Percentiles rank a stretch among this genome's conserved stretches.
phyloP scores from a whole-genome alignment of 441 rosid genomes.

The Viola pubescens region DNA sequence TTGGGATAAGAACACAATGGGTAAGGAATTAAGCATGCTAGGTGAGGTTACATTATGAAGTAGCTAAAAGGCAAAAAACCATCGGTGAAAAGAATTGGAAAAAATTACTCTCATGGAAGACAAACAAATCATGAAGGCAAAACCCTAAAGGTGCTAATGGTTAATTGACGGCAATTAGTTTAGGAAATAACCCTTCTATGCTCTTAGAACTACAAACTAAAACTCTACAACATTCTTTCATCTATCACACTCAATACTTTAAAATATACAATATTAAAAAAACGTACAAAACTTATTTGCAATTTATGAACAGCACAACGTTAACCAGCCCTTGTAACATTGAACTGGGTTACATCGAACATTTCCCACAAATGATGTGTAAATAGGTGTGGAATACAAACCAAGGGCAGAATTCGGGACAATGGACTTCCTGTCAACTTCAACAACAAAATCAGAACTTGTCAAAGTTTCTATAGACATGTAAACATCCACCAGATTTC shows the following conservation, averaged over 20 bases:
- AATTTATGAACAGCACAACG: conserved; percentile 1
- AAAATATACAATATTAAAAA: not conserved
- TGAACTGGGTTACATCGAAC: conserved; percentile 3
- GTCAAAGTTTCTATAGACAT: no score
- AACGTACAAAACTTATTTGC: not conserved
- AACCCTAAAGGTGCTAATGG: no score
- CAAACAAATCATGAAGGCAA: not conserved
- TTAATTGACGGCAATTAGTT: no score
- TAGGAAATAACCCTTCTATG: not conserved
- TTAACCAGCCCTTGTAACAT: not conserved
- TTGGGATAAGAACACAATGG: not conserved
- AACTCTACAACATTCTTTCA: not conserved
- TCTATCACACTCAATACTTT: not conserved
- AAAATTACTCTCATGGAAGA: not conserved
- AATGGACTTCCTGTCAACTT: not conserved
- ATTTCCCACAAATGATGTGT: not conserved
- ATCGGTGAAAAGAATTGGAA: not conserved
- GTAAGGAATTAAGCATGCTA: not conserved
- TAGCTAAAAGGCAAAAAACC: not conserved
- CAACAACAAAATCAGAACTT: not conserved
- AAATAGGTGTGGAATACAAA: not conserved
- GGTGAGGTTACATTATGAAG: not conserved
- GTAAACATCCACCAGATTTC: not conserved
- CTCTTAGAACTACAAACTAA: not conserved
- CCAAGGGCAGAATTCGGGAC: not conserved